Percentiles rank a stretch among this genome's conserved stretches.
Conservation (phyloP, 257 asterid species). For the Asclepias syriaca region DNA sequence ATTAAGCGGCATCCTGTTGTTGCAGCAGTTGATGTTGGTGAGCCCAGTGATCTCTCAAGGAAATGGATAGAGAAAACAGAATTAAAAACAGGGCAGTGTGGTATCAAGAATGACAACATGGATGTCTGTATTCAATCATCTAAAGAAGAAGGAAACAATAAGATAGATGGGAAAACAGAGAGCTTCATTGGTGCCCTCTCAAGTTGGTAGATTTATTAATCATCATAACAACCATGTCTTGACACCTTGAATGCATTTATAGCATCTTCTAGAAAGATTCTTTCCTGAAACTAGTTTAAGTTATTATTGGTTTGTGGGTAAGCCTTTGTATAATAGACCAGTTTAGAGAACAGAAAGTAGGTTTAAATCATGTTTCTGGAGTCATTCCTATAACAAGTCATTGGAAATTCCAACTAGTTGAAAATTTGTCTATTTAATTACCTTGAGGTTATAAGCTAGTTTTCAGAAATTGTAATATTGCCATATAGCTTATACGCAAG, state of each 20-base stretch:
- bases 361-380: background rate
- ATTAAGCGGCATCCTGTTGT: slow-evolving; percentile 63
- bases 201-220: slow-evolving; percentile 47
- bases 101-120: slow-evolving; percentile 37
- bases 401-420: background rate
- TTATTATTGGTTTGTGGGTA: background rate
- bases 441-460: background rate
- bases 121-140: slow-evolving; percentile 41
- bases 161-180: slow-evolving; percentile 32
- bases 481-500: background rate
- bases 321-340: background rate
- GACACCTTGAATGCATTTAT: background rate
- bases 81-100: slow-evolving; percentile 31
- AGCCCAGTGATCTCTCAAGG: slow-evolving; percentile 29
- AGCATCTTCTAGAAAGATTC: background rate
- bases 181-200: slow-evolving; percentile 60
- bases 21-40: slow-evolving; percentile 32
- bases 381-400: background rate
- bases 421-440: background rate
- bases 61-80: slow-evolving; percentile 32
- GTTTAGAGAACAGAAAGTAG: background rate
- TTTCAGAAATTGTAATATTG: slow-evolving; percentile 1
- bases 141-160: slow-evolving; percentile 37
- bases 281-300: background rate
- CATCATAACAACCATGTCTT: slow-evolving; percentile 1